Evolutionary conservation across 2,329 filamentous ascomycete species (phyloP).

Genomic region (Aspergillus hortae): DNA sequence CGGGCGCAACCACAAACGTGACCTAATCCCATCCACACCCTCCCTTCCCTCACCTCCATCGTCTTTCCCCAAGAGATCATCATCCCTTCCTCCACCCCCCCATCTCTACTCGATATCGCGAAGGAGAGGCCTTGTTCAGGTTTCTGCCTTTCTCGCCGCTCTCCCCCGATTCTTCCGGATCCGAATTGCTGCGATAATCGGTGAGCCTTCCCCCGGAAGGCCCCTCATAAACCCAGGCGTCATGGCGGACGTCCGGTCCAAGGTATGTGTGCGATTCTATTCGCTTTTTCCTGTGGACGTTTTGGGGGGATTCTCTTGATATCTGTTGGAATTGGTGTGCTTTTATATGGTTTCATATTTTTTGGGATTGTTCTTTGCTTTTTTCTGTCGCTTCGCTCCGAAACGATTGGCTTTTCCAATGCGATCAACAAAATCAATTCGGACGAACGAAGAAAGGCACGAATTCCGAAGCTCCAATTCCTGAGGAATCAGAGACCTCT

Average conservation of each 20-base stretch:
- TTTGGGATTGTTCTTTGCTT: no score
- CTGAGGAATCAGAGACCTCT: background rate
- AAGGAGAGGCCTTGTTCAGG: conserved; percentile 25
- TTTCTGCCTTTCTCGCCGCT: conserved; percentile 34
- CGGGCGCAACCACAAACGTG: conserved; percentile 31
- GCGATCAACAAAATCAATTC: background rate
- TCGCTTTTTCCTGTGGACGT: background rate
- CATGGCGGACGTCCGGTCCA: conserved; percentile 53
- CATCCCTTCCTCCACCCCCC: conserved; percentile 2
- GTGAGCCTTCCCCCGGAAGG: conserved; percentile 50
- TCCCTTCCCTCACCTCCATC: conserved; percentile 25
- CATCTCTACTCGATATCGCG: conserved; percentile 3
- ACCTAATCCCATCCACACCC: conserved; percentile 24
- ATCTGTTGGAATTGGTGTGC: background rate
- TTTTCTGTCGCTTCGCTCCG: no score
- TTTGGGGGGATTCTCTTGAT: background rate
- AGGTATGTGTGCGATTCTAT: conserved; percentile 38
- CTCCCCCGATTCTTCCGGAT: conserved; percentile 22
- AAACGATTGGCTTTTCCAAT: no score
- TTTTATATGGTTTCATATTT: no score
- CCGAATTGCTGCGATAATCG: conserved; percentile 47
- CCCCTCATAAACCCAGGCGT: conserved; percentile 45
- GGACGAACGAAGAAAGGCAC: background rate
- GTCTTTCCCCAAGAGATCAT: conserved; percentile 6
- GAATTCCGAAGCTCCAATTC: background rate